Conservation (phyloP, 2,329 filamentous ascomycete species). For the Helicocarpus griseus region DNA sequence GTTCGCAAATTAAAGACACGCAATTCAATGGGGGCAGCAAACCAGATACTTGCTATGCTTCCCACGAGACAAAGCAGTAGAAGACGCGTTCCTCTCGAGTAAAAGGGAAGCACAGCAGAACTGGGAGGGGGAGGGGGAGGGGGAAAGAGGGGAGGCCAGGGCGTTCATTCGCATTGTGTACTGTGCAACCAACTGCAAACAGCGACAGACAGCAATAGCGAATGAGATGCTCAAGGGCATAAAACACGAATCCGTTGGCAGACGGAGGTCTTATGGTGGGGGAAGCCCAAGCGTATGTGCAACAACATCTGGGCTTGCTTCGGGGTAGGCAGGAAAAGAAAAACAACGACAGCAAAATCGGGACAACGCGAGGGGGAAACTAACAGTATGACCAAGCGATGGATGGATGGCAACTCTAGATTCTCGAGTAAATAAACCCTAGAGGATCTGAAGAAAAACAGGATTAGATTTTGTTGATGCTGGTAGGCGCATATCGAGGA, state of each 20-base stretch:
- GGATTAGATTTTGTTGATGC: too few species aligned
- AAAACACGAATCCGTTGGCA: neutral
- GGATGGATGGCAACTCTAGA: too few species aligned
- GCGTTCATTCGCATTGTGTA: neutral
- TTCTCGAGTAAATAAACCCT: too few species aligned
- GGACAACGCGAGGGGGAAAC: neutral
- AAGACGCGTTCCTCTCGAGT: neutral
- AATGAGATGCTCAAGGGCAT: neutral
- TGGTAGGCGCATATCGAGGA: neutral
- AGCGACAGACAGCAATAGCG: neutral
- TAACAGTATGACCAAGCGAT: too few species aligned
- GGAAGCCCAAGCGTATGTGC: neutral
- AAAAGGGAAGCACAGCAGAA: neutral
- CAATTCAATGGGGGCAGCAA: neutral
- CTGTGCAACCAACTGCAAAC: neutral
- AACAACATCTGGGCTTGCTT: too few species aligned
- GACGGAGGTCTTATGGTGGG: neutral
- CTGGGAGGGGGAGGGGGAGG: neutral
- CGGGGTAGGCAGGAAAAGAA: neutral
- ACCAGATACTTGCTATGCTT: neutral
- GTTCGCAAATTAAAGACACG: neutral
- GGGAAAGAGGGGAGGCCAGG: neutral
- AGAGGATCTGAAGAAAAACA: too few species aligned
- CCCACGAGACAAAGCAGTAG: neutral
- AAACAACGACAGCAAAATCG: neutral